Evolutionary conservation across 106 monocot genomes (phyloP).

Genomic region (Allium fistulosum): DNA sequence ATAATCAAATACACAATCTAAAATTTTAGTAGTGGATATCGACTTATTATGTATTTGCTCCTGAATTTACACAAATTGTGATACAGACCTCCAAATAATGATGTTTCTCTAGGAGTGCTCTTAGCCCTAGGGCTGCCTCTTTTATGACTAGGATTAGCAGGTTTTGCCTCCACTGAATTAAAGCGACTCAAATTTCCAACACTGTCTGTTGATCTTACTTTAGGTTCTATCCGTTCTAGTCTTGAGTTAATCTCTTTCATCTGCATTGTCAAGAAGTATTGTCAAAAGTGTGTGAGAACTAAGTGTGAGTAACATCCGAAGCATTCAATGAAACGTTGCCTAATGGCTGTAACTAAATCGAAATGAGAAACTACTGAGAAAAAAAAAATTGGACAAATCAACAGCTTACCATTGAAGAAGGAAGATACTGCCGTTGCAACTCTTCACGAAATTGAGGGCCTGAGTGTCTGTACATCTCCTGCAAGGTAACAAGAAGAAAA

Average conservation of each 20-base stretch:
- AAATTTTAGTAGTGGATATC: too few relatives aligned
- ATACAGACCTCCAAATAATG: slow-evolving; percentile 57
- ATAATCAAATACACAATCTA: too few relatives aligned
- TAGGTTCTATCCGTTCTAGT: slow-evolving; percentile 78
- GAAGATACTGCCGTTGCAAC: slow-evolving; percentile 79
- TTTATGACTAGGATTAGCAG: slow-evolving; percentile 48
- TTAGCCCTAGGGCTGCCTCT: slow-evolving; percentile 79
- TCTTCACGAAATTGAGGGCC: slow-evolving; percentile 96
- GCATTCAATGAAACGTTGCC: not conserved
- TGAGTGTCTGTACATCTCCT: slow-evolving; percentile 86
- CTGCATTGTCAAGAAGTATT: slow-evolving; percentile 31
- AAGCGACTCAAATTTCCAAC: slow-evolving; percentile 26
- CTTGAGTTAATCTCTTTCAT: slow-evolving; percentile 89
- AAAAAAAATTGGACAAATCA: not conserved
- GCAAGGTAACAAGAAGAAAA: not conserved
- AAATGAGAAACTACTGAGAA: too few relatives aligned
- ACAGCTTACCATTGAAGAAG: slow-evolving; percentile 71
- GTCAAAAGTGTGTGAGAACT: slow-evolving; percentile 1
- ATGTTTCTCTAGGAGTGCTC: slow-evolving; percentile 52
- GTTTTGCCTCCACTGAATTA: slow-evolving; percentile 42
- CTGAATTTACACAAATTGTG: not conserved
- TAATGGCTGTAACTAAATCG: too few relatives aligned
- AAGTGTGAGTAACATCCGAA: not conserved
- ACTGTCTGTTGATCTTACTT: slow-evolving; percentile 38
- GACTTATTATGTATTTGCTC: too few relatives aligned